Evolutionary conservation across 2,329 filamentous ascomycete species (phyloP), one percentile per base, ranked within the genome.

Genomic region (Aspergillus sclerotialis): DNA sequence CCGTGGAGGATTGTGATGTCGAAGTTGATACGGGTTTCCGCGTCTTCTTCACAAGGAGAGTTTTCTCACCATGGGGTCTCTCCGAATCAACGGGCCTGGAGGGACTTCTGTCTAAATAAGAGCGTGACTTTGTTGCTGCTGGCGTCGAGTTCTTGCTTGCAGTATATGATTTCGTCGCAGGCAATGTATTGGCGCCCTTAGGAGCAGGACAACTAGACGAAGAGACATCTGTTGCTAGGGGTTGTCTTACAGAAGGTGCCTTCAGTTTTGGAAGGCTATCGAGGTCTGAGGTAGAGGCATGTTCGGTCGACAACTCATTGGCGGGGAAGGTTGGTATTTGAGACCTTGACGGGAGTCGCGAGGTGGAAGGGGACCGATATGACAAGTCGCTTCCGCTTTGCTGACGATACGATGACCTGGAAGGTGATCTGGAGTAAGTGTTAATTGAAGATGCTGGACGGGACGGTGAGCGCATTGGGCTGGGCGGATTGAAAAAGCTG

Each of bases 401-500:
- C 24, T 68, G 69, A 18, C 68, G 67, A 14, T 72, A 72, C 11
- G 71, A 64, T 17, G 46, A 50, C 19, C 53, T 49, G 5, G 61
- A 64, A 2, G 61, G 54, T 8, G 61, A 60, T 37, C 58, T 53
- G 5, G 60, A 56, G 24, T 60, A 54, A 19, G 65, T 60, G 52
- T 73, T 56, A 71, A 82, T 46, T 53, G 73, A 64, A 66, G 84
- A 63, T 58, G 79, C 52, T 57, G 82, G 69, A 64, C 81, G 68
- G 64, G 82, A 44, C 58, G 86, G 51, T 4, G 82, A 74, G 12
- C 71, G 69, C 61, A 75, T 74, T 5, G 73, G 68, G 38, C 74
- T 73, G n/a, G 79, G 70, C 2, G 69, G 61, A 31, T 78, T 79
- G 53, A 84, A 92, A 57, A 94, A 88, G 36, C 76, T 78, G 0